Conservation (phyloP, 2,329 filamentous ascomycete genomes). For the Anisogramma anomala region DNA sequence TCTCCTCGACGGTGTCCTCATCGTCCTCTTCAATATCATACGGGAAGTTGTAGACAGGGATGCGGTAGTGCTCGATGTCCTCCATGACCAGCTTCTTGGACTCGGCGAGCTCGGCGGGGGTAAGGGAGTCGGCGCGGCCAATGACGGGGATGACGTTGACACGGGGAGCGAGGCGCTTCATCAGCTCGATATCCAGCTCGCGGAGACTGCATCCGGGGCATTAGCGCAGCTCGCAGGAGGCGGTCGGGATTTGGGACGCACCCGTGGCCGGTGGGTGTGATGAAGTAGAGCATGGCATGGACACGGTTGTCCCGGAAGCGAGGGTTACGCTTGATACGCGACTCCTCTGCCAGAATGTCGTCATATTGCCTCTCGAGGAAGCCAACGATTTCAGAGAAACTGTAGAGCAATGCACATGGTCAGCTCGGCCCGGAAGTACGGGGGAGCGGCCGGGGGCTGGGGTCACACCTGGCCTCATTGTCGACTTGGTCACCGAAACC, state of each 20-base stretch:
- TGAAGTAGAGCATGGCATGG: constrained; percentile 97
- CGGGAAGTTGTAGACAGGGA: constrained; percentile 99
- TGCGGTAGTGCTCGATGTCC: constrained; percentile 99
- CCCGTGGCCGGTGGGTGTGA: constrained; percentile 95
- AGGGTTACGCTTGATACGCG: constrained; percentile 99
- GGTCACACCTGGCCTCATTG: constrained; percentile 88
- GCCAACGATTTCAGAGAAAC: constrained; percentile 94
- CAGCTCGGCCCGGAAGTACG: too few relatives aligned
- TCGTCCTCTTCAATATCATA: constrained; percentile 99
- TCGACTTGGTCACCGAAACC: constrained; percentile 98
- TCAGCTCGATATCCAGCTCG: constrained; percentile 97
- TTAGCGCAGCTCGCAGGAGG: constrained; percentile 1
- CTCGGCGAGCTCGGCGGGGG: constrained; percentile 89
- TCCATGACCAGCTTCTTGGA: constrained; percentile 99
- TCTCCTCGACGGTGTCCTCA: constrained; percentile 98
- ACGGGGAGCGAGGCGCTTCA: constrained; percentile 96
- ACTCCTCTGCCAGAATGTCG: constrained; percentile 97
- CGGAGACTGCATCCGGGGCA: constrained; percentile 56
- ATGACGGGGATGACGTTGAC: constrained; percentile 99
- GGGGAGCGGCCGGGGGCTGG: too few relatives aligned
- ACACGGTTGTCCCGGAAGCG: constrained; percentile 99
- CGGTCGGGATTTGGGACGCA: constrained; percentile 31
- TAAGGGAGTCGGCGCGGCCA: constrained; percentile 94
- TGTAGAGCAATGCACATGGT: constrained; percentile 32
- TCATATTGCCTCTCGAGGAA: constrained; percentile 99